These are phyloP conservation scores for Myrmaecium sp. DNA, from an alignment of 2,329 filamentous ascomycete genomes.

Conservation along the genomic window DNA sequence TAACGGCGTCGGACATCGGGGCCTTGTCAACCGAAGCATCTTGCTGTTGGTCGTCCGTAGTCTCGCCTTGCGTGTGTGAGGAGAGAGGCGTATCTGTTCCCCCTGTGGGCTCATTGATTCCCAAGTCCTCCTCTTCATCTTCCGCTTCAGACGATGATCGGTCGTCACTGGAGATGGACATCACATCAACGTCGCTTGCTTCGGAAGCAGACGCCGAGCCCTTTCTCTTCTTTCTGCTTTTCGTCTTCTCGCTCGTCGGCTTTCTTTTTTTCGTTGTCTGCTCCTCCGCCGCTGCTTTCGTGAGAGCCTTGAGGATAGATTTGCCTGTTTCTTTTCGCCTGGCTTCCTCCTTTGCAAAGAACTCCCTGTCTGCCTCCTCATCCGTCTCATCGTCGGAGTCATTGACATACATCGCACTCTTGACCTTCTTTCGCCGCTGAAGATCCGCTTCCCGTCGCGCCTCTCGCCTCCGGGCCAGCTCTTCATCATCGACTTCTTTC, in stretches of 20 bases:
- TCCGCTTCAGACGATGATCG: constrained; percentile 12
- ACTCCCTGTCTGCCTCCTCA: constrained; percentile 51
- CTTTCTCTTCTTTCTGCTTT: constrained; percentile 16
- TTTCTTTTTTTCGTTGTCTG: constrained; percentile 16
- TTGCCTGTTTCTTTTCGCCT: constrained; percentile 40
- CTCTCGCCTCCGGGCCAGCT: constrained; percentile 40
- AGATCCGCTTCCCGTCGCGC: constrained; percentile 49
- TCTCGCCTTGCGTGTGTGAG: constrained; percentile 16
- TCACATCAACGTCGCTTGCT: constrained; percentile 11
- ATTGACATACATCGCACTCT: constrained; percentile 67
- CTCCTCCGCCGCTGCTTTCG: constrained; percentile 19
- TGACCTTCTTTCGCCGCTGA: constrained; percentile 66
- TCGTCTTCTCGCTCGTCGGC: constrained; percentile 9
- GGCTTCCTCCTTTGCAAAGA: constrained; percentile 61
- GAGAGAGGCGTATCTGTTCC: constrained; percentile 24
- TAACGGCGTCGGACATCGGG: constrained; percentile 8
- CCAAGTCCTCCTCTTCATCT: constrained; percentile 11
- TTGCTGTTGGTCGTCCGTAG: constrained; percentile 7
- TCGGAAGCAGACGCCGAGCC: constrained; percentile 13
- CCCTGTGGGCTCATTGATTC: too few relatives aligned
- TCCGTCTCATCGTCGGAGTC: constrained; percentile 84
- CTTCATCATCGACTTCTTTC: constrained; percentile 46
- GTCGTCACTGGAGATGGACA: constrained; percentile 12
- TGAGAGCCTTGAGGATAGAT: constrained; percentile 31
- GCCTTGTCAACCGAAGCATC: constrained; percentile 1